Evolutionary conservation across 129 eudicot species (phyloP).

Genomic region (Arctium lappa): DNA sequence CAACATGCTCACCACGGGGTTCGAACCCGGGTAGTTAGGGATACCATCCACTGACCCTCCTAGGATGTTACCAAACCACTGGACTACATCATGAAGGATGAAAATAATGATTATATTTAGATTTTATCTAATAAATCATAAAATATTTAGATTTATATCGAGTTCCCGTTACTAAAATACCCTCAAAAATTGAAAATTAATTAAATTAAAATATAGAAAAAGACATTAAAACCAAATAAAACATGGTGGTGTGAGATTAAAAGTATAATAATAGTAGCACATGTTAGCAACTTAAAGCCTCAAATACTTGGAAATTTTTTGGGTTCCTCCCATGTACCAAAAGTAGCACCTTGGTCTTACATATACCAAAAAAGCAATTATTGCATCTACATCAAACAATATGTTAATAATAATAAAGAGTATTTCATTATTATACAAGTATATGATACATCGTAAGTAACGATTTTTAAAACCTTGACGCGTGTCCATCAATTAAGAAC

Average conservation of each 20-base stretch:
- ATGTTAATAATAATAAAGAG: background rate
- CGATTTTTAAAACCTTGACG: background rate
- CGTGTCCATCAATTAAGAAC: background rate
- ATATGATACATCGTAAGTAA: slow-evolving; percentile 21
- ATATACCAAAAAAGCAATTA: slow-evolving; percentile 18
- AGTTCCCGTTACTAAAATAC: background rate
- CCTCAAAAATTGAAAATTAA: background rate
- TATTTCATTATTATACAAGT: slow-evolving; percentile 5
- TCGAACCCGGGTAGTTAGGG: no score
- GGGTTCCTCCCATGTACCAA: slow-evolving; percentile 44
- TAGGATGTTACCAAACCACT: no score
- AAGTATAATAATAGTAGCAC: slow-evolving; percentile 35
- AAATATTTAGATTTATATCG: no score
- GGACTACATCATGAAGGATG: background rate
- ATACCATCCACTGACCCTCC: no score
- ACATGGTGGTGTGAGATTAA: slow-evolving; percentile 25
- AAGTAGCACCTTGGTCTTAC: slow-evolving; percentile 35
- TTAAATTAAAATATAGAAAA: background rate
- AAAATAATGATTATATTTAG: background rate
- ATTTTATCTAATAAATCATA: no score
- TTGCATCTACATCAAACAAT: slow-evolving; percentile 23
- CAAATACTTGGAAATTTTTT: slow-evolving; percentile 18
- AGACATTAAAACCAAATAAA: slow-evolving; percentile 17
- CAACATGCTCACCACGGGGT: no score
- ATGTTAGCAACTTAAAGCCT: slow-evolving; percentile 22